Conservation (phyloP, 805 yeast genomes). For the Yarrowia divulgata region DNA sequence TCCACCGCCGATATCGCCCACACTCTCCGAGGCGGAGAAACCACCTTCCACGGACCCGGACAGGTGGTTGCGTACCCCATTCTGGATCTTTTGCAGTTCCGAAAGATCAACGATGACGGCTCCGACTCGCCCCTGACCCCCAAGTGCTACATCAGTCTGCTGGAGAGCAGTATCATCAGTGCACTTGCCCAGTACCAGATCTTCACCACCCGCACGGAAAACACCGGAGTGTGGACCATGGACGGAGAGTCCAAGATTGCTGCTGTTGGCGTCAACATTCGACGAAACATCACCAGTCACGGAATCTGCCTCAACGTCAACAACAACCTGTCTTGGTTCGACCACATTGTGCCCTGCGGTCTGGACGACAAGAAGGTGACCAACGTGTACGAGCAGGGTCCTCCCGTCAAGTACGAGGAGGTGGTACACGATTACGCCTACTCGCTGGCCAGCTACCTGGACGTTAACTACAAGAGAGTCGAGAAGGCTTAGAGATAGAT, state of each 20-base stretch:
- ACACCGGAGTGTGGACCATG: slow-evolving; percentile 89
- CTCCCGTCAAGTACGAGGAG: slow-evolving; percentile 48
- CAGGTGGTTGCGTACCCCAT: slow-evolving; percentile 88
- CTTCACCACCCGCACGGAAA: slow-evolving; percentile 59
- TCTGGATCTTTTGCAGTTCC: slow-evolving; percentile 69
- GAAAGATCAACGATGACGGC: slow-evolving; percentile 44
- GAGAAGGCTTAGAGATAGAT: slow-evolving; percentile 3
- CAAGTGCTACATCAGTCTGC: slow-evolving; percentile 68
- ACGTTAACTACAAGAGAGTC: slow-evolving; percentile 28
- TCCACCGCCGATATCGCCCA: slow-evolving; percentile 67
- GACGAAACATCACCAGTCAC: slow-evolving; percentile 84
- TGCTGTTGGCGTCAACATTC: slow-evolving; percentile 87
- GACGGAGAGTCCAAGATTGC: slow-evolving; percentile 68
- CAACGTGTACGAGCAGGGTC: slow-evolving; percentile 53
- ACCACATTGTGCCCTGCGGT: slow-evolving; percentile 85
- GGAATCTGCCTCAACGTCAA: slow-evolving; percentile 83
- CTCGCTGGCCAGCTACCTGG: slow-evolving; percentile 55
- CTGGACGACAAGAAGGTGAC: slow-evolving; percentile 68
- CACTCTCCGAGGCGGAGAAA: slow-evolving; percentile 90
- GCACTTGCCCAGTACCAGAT: slow-evolving; percentile 56
- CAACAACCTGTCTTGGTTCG: slow-evolving; percentile 76
- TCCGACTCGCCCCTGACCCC: slow-evolving; percentile 44
- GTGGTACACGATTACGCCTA: slow-evolving; percentile 57
- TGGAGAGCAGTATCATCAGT: slow-evolving; percentile 64
- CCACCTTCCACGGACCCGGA: slow-evolving; percentile 97